A percentile compares a stretch with the other conserved stretches of the same genome.
These are phyloP conservation scores for Colletotrichum phormii DNA, from an alignment of 2,329 filamentous ascomycete species.

Conservation along the genomic window DNA sequence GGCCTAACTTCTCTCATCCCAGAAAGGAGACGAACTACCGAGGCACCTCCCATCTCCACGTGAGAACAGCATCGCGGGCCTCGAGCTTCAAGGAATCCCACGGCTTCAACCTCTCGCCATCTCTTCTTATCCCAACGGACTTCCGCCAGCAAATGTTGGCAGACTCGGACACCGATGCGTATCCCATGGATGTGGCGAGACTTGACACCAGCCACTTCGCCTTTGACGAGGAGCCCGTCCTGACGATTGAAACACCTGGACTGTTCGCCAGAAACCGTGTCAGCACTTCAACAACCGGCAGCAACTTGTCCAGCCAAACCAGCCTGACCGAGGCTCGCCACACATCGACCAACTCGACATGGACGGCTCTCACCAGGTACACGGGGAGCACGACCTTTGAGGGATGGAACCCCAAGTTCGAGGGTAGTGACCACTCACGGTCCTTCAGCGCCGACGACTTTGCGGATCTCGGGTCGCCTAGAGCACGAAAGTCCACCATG, in stretches of 20 bases:
- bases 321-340: constrained; percentile 63
- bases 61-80: constrained; percentile 57
- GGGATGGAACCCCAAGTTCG: constrained; percentile 42
- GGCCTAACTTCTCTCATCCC: constrained; percentile 66
- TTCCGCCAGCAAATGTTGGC: constrained; percentile 64
- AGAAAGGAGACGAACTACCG: constrained; percentile 48
- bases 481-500: constrained; percentile 23
- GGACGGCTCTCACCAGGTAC: constrained; percentile 65
- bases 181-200: constrained; percentile 48
- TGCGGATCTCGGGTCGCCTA: constrained; percentile 37
- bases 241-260: constrained; percentile 47
- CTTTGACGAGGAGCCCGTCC: constrained; percentile 48
- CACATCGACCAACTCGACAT: constrained; percentile 64
- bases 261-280: constrained; percentile 56
- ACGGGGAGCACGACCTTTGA: constrained; percentile 62
- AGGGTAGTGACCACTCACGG: constrained; percentile 47
- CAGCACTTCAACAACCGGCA: constrained; percentile 67
- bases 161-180: constrained; percentile 32
- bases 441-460: constrained; percentile 39
- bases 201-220: constrained; percentile 48
- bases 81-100: constrained; percentile 70
- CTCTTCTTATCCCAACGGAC: constrained; percentile 71
- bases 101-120: constrained; percentile 70
- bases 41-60: constrained; percentile 45
- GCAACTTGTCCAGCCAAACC: constrained; percentile 59